Evolutionary conservation across 2,329 filamentous ascomycete genomes (phyloP).

Genomic region (Cercospora zeina): DNA sequence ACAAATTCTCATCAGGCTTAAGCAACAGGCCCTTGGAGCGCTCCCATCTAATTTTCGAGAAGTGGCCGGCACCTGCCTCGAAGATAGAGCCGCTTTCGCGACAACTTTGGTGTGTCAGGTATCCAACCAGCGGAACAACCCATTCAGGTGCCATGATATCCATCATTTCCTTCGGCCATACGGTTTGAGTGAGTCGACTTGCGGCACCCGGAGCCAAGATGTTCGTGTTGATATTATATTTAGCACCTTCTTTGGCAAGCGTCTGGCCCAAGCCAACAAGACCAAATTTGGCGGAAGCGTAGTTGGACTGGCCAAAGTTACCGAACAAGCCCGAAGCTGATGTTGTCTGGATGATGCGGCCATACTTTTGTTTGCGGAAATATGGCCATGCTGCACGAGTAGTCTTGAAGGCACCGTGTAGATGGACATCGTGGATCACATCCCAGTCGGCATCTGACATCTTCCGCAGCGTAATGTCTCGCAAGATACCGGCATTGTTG

Average conservation of each 20-base stretch:
- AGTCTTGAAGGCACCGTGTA: conserved; percentile 90
- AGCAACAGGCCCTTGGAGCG: conserved; percentile 80
- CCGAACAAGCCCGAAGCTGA: conserved; percentile 96
- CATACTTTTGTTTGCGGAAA: conserved; percentile 98
- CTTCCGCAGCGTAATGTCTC: conserved; percentile 95
- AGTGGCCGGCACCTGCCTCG: conserved; percentile 86
- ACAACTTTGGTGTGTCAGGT: conserved; percentile 79
- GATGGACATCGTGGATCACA: conserved; percentile 84
- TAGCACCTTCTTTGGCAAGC: conserved; percentile 89
- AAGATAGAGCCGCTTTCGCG: conserved; percentile 83
- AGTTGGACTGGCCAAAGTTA: conserved; percentile 98
- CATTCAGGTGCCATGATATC: conserved; percentile 83
- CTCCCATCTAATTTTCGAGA: conserved; percentile 93
- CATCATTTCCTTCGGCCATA: conserved; percentile 88
- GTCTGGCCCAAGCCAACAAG: conserved; percentile 97
- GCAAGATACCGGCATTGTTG: conserved; percentile 94
- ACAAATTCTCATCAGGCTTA: conserved; percentile 79
- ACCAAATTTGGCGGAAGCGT: conserved; percentile 88
- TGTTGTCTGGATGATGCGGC: conserved; percentile 90
- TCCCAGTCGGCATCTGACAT: conserved; percentile 97
- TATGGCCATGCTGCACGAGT: conserved; percentile 98
- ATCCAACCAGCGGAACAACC: conserved; percentile 88
- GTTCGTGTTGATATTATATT: conserved; percentile 95
- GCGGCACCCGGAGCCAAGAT: conserved; percentile 94
- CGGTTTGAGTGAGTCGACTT: conserved; percentile 87